Base-by-base conservation (phyloP, 1,139 yeast species). In the Debaryomyces robertsiae region DNA sequence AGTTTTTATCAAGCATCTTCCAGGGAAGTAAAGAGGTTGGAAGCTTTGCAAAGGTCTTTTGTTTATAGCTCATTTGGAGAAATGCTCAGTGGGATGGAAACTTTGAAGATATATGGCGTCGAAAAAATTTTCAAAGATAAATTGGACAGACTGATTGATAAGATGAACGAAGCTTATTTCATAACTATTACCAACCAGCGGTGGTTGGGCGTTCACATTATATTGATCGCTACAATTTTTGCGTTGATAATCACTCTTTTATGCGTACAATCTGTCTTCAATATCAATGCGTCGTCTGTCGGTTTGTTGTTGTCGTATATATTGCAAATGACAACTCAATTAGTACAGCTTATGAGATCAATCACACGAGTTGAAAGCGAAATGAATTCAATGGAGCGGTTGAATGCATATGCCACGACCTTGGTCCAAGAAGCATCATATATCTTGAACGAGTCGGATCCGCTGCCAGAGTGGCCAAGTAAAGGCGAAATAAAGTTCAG, bases 321-420 rank as follows among this genome's bases (percentile, higher is more conserved):
- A 27, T 62, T 79, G 41, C 77, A 72, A 40, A 67, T 81, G 40
- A 75, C 81, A 3, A 74, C 76, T 38, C 65, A 70, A 45, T 64
- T 81, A 45, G 71, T 80, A 2, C 59, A 77, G 60, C 63, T 79
- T 45, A 64, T 81, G 43, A 65, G 81, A 55, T 69, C 84, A 7
- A 63, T 70, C 46, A 86, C 95, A 1, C 85, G 83, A 54, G 77
- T 85, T 22, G 96, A 88, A 58, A 88, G 85, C 61, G 85, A 84
- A 58, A 77, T 88, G 89, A 87, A 85, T 55, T 81, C 94, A 9
- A 93, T 84, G 6, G 96, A 89, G 63, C 77, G 96, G 58, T 64
- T 90, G 46, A 74, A 80, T 48, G 77, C 82, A 43, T 87, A 88
- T 62, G 94, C 93, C 0, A 71, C 54, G 33, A 41, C 56, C 25